Base-by-base conservation (phyloP, 306 rosid species). In the Mucuna pruriens region DNA sequence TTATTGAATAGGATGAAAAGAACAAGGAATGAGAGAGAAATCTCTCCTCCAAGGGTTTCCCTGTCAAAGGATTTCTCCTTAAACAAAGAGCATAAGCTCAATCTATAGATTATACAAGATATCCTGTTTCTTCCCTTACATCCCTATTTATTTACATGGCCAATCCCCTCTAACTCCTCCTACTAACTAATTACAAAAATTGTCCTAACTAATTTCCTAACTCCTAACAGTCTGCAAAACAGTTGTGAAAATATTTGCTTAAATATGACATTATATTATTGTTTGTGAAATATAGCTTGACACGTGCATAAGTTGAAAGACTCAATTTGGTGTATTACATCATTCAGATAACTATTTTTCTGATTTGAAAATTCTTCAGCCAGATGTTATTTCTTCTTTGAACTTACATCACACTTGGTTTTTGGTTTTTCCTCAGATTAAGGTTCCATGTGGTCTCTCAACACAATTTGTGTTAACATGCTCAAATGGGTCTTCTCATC, bases 381-480 rank as follows among this genome's bases (percentile, higher is more conserved):
- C 55, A 15, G 19, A 72, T 38, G 23, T 44, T 62, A 16, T 71
- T 76, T 83, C 60, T 23, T 77, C 29, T 52, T 57, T 73, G 66
- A 38, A 33, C 20, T 80, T 23, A 68, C 22, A 22, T 54, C 70
- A 44, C 40, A 49, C 60, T 65, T 26, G 5, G 13, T 78, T 15
- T 62, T 15, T 82, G 62, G 15, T 52, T 78, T 87, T 75, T 78
- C 65, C 67, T 86, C 94, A 95, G 97, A 91, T 95, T 51, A 93
- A 95, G 89, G 94, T 95, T 83, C 99, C 99, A 26, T 77, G 88
- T 80, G 99, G 98, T 73, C 83, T 76, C 54, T 90, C 99, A 23
- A 69, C 79, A 19, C 97, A 93, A 62, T 93, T 93, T 87, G 98
- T 95, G 84, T 80, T 95, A 87, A 93, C 92, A 63, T 78, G 88